These are phyloP conservation scores for Ophiobolus disseminans DNA, from an alignment of 2,329 filamentous ascomycete genomes.

Conservation along the genomic window DNA sequence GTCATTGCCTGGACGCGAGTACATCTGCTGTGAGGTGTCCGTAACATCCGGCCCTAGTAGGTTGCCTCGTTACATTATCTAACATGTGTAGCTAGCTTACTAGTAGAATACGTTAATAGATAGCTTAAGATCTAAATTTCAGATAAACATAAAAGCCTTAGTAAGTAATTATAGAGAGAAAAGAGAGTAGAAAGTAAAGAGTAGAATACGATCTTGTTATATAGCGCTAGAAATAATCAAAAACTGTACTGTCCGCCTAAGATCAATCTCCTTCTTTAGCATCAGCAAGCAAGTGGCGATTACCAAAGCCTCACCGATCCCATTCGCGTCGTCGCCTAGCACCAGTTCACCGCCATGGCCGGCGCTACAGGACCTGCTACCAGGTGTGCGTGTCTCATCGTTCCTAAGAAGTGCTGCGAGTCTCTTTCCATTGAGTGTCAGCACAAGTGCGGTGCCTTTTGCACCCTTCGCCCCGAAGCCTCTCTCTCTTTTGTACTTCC, in stretches of 20 bases:
- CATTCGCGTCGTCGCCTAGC: constrained; percentile 48
- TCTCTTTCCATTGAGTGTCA: constrained; percentile 22
- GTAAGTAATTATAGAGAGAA: neutral
- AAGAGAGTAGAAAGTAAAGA: neutral
- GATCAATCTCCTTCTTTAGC: constrained; percentile 71
- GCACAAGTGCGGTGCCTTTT: constrained; percentile 27
- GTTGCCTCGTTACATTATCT: too few relatives aligned
- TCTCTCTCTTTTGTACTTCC: constrained; percentile 57
- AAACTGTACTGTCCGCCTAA: constrained; percentile 61
- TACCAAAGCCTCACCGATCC: constrained; percentile 53
- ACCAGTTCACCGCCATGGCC: constrained; percentile 58
- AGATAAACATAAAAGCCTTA: neutral
- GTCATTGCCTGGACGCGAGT: too few relatives aligned
- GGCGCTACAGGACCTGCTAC: constrained; percentile 46
- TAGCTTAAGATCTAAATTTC: neutral
- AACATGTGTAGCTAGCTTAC: neutral
- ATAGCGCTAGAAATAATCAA: constrained; percentile 49
- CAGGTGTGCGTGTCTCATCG: constrained; percentile 50
- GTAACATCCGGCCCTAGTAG: too few relatives aligned
- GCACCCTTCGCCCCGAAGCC: constrained; percentile 19
- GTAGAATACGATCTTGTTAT: neutral
- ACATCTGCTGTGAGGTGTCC: too few relatives aligned
- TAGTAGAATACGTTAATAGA: neutral
- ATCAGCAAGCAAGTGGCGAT: constrained; percentile 66
- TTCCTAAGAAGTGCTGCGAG: constrained; percentile 53